phyloP scores from a whole-genome alignment of 768 basidiomycete species.

The Lepiota subincarnata region DNA sequence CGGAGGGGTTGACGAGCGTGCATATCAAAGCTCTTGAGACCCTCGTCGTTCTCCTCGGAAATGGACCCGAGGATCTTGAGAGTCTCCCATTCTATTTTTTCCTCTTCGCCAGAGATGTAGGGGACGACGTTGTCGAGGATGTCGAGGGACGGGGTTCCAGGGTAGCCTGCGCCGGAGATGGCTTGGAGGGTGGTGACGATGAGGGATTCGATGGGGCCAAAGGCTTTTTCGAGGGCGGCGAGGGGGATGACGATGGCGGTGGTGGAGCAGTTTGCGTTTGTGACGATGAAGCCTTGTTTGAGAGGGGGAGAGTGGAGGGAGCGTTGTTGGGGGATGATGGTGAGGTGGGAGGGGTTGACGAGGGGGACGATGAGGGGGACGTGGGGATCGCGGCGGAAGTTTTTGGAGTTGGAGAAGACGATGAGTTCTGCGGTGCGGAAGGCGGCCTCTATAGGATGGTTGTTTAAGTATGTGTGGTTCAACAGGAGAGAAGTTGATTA shows the following conservation, averaged over 20 bases:
- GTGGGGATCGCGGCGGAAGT: slow-evolving; percentile 85
- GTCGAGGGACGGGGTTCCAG: slow-evolving; percentile 85
- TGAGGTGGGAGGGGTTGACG: slow-evolving; percentile 84
- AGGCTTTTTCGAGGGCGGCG: slow-evolving; percentile 81
- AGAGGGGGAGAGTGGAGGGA: slow-evolving; percentile 61
- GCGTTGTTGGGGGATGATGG: slow-evolving; percentile 82
- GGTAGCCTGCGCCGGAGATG: slow-evolving; percentile 97
- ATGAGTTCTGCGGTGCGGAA: slow-evolving; percentile 86
- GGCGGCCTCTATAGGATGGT: slow-evolving; percentile 56
- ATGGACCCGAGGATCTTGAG: slow-evolving; percentile 94
- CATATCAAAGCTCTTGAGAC: slow-evolving; percentile 73
- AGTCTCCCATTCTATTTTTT: slow-evolving; percentile 99
- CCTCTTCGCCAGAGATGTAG: slow-evolving; percentile 89
- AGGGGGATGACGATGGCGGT: slow-evolving; percentile 93
- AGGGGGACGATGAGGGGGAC: slow-evolving; percentile 96
- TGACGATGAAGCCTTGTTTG: slow-evolving; percentile 89
- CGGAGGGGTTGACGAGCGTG: slow-evolving; percentile 77
- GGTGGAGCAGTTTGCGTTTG: slow-evolving; percentile 98
- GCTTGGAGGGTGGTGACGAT: slow-evolving; percentile 97
- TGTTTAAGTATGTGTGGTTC: neutral
- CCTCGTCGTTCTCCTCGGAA: slow-evolving; percentile 48
- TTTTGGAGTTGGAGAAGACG: slow-evolving; percentile 98
- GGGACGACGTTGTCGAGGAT: slow-evolving; percentile 96
- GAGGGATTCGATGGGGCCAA: slow-evolving; percentile 90
- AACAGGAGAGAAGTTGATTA: slow-evolving; percentile 26